These are phyloP conservation scores for Diospyros kaki DNA, from an alignment of 148 eudicot species.

Conservation along the genomic window DNA sequence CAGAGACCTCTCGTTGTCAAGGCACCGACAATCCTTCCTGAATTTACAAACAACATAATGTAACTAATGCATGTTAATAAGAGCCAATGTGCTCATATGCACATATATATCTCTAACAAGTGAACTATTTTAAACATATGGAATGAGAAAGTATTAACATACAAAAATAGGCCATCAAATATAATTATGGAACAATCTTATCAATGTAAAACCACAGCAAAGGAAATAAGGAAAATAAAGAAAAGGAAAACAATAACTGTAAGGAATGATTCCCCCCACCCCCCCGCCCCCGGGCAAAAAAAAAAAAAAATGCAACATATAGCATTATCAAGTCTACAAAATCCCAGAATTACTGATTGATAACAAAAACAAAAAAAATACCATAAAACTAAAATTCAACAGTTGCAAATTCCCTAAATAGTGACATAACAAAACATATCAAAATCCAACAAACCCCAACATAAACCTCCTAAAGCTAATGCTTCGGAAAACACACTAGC, in stretches of 20 bases:
- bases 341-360: too few relatives aligned
- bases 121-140: background rate
- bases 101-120: background rate
- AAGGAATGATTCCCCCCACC: background rate
- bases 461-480: too few relatives aligned
- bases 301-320: too few relatives aligned
- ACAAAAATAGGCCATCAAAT: slow-evolving; percentile 5
- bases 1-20: too few relatives aligned
- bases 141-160: background rate
- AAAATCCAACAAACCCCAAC: too few relatives aligned
- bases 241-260: background rate
- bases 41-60: background rate
- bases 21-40: background rate
- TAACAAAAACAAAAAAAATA: too few relatives aligned
- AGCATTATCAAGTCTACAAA: too few relatives aligned
- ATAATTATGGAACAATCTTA: slow-evolving; percentile 1
- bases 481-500: too few relatives aligned
- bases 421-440: too few relatives aligned
- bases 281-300: too few relatives aligned
- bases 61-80: background rate
- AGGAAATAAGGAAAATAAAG: background rate
- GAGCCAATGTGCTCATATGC: background rate
- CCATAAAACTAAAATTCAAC: too few relatives aligned
- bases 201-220: background rate
- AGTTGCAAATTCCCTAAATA: too few relatives aligned